phyloP scores from a whole-genome alignment of 331 rosid species.

The Saraca asoca region DNA sequence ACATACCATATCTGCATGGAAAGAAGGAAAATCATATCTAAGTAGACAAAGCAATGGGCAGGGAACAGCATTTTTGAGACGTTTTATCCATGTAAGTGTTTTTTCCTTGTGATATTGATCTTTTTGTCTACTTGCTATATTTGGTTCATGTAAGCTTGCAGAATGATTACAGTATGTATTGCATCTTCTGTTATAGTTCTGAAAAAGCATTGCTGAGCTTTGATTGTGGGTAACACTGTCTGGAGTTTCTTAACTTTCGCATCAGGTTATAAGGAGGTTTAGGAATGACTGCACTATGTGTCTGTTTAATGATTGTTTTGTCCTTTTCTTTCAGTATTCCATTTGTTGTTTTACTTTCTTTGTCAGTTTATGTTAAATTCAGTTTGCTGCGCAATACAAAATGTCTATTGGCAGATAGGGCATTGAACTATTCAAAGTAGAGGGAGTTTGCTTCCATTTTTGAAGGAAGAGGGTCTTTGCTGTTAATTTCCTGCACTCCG shows the following conservation, averaged over 20 bases:
- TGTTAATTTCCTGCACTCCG: constrained; percentile 24
- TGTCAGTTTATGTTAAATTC: neutral
- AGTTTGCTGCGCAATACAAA: neutral
- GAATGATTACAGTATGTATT: too few species aligned
- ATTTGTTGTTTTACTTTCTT: too few species aligned
- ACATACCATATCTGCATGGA: constrained; percentile 98
- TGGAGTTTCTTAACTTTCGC: neutral
- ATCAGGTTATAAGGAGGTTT: too few species aligned
- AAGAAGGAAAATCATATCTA: constrained; percentile 80
- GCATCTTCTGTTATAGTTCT: neutral
- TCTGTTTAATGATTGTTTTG: too few species aligned
- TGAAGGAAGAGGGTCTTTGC: neutral
- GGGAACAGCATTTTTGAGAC: constrained; percentile 63
- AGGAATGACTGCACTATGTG: too few species aligned
- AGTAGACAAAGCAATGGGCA: constrained; percentile 62
- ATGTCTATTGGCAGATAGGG: constrained; percentile 10
- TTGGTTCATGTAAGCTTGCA: neutral
- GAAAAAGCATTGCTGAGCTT: constrained; percentile 1
- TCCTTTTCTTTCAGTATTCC: too few species aligned
- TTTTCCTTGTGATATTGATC: neutral
- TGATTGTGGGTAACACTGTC: neutral
- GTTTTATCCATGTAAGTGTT: constrained; percentile 72
- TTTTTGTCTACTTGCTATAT: neutral
- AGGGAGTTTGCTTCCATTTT: neutral
- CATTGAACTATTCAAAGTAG: neutral